Evolutionary conservation across 805 yeast species (phyloP).

Genomic region (Myxozyma mucilagina): DNA sequence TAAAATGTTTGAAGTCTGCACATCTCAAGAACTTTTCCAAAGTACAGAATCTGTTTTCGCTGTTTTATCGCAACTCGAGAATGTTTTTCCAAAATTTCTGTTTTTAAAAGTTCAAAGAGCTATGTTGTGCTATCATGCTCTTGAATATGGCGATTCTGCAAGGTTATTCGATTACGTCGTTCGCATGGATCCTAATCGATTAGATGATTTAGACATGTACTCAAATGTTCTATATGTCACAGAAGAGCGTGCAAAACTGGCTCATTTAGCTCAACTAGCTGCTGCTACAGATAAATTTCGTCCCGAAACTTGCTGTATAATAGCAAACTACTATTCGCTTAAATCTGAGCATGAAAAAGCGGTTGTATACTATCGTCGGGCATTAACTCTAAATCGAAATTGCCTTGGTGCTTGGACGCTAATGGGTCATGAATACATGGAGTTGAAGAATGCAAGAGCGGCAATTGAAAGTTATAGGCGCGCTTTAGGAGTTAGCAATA

Average conservation of each 20-base stretch:
- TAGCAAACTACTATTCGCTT: conserved; percentile 90
- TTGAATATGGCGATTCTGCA: conserved; percentile 83
- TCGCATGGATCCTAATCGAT: conserved; percentile 72
- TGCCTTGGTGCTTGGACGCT: conserved; percentile 94
- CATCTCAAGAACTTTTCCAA: conserved; percentile 78
- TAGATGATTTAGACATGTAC: conserved; percentile 89
- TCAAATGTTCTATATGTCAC: conserved; percentile 94
- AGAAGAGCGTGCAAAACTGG: conserved; percentile 81
- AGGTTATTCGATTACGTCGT: conserved; percentile 72
- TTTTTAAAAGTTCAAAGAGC: conserved; percentile 82
- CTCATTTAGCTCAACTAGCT: conserved; percentile 84
- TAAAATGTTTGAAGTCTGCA: conserved; percentile 63
- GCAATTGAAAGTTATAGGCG: conserved; percentile 93
- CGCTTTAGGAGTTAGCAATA: conserved; percentile 85
- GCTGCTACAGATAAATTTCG: conserved; percentile 79
- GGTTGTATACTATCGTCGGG: conserved; percentile 87
- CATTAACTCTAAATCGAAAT: conserved; percentile 73
- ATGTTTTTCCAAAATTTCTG: conserved; percentile 68
- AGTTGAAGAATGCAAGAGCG: conserved; percentile 92
- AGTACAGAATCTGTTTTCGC: conserved; percentile 50
- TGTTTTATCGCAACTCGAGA: conserved; percentile 51
- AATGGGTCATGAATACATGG: conserved; percentile 99
- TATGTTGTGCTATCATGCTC: conserved; percentile 73
- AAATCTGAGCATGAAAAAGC: conserved; percentile 94
- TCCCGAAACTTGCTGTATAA: conserved; percentile 91